A percentile compares a stretch with the other conserved stretches of the same genome.
These are phyloP conservation scores for Fusarium nisikadoi DNA, from an alignment of 2,329 filamentous ascomycete species.

Conservation along the genomic window DNA sequence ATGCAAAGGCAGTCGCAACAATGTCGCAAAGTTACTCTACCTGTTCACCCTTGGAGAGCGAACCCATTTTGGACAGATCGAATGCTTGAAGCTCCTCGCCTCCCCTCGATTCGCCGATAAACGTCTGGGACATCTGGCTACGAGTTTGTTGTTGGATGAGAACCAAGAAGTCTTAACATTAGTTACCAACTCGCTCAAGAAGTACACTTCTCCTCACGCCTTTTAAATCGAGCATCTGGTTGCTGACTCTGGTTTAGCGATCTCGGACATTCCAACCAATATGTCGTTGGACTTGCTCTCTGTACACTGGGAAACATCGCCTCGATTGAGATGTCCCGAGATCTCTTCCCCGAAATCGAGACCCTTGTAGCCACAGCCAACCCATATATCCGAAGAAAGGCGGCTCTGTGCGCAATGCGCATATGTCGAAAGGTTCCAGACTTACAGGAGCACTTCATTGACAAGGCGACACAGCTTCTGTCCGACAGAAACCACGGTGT, in stretches of 20 bases:
- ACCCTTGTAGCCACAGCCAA: constrained; percentile 91
- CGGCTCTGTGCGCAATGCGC: constrained; percentile 97
- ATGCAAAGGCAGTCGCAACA: constrained; percentile 79
- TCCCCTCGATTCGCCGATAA: constrained; percentile 99
- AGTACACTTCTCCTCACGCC: constrained; percentile 65
- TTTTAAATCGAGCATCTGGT: neutral
- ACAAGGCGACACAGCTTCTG: constrained; percentile 88
- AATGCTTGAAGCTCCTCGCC: constrained; percentile 96
- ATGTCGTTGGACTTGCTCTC: constrained; percentile 94
- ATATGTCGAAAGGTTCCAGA: constrained; percentile 99
- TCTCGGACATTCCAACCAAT: constrained; percentile 96
- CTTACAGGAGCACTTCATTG: constrained; percentile 94
- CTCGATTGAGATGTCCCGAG: constrained; percentile 97
- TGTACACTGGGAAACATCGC: constrained; percentile 98
- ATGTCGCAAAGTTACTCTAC: constrained; percentile 97
- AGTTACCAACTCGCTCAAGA: constrained; percentile 97
- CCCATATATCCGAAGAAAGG: constrained; percentile 97
- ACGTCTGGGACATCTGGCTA: constrained; percentile 92
- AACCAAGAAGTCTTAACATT: constrained; percentile 98
- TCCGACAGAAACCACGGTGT: constrained; percentile 97
- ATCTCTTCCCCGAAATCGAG: constrained; percentile 96
- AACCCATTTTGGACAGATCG: constrained; percentile 98
- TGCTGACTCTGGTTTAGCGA: constrained; percentile 68
- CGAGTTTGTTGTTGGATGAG: constrained; percentile 95
- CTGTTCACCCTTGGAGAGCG: constrained; percentile 97